These are phyloP conservation scores for Salix suchowensis DNA, from an alignment of 345 rosid genomes.

Conservation along the genomic window DNA sequence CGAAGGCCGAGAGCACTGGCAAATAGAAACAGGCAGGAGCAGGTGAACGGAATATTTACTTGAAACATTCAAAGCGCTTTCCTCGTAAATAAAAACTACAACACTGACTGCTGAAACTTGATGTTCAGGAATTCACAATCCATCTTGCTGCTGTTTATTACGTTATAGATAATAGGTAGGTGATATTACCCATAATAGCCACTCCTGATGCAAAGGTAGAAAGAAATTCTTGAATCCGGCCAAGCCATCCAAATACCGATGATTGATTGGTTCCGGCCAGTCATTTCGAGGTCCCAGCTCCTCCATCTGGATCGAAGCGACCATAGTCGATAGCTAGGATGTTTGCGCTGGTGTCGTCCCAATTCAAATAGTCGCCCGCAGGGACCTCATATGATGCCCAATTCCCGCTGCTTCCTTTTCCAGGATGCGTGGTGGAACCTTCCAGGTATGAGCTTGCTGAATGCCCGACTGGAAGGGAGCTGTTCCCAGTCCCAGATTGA, in stretches of 20 bases:
- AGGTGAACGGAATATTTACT: no score
- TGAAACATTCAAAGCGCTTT: no score
- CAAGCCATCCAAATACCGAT: background rate
- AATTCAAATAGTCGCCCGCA: background rate
- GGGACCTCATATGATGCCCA: background rate
- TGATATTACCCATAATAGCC: background rate
- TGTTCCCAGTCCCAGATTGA: background rate
- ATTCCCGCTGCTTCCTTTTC: background rate
- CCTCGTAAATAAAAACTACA: background rate
- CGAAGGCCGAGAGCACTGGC: no score
- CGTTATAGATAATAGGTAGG: background rate
- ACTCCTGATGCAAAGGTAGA: background rate
- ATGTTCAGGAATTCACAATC: background rate
- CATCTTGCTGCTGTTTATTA: background rate
- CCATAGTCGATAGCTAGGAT: no score
- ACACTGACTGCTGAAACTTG: background rate
- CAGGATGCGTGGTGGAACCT: background rate
- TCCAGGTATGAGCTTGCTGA: constrained; percentile 1
- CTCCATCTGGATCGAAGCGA: background rate
- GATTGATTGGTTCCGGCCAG: background rate
- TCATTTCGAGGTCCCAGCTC: background rate
- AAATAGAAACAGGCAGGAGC: no score
- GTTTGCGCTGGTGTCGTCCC: background rate
- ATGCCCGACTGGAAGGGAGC: background rate
- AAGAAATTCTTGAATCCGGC: background rate